Conservation (phyloP, 2,329 filamentous ascomycete species). For the Didymella pomorum region DNA sequence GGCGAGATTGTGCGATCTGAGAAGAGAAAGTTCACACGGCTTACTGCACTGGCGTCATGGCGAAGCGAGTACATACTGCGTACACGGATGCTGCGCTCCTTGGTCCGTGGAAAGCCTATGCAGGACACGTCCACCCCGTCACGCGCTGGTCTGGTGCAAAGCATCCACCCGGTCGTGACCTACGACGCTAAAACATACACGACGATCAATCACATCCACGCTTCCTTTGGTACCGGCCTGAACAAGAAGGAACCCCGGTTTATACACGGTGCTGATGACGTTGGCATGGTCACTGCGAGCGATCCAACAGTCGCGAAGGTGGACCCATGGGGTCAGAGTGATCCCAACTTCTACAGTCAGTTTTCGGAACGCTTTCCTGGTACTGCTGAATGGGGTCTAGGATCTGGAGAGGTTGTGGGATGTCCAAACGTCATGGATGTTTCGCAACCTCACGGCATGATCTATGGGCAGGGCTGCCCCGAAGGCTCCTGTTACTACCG, state of each 20-base stretch:
- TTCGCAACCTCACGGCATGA: conserved; percentile 82
- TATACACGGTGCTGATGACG: conserved; percentile 82
- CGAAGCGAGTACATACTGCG: conserved; percentile 92
- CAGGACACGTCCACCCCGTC: conserved; percentile 63
- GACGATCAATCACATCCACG: conserved; percentile 81
- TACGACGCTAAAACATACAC: conserved; percentile 86
- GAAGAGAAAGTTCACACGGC: conserved; percentile 78
- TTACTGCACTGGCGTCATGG: conserved; percentile 90
- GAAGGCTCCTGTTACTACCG: conserved; percentile 84
- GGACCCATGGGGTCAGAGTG: conserved; percentile 82
- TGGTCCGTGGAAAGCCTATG: conserved; percentile 80
- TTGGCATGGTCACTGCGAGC: conserved; percentile 79
- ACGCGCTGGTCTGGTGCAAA: conserved; percentile 66
- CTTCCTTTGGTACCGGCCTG: conserved; percentile 71
- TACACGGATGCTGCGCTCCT: conserved; percentile 81
- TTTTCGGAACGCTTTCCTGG: conserved; percentile 79
- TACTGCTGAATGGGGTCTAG: conserved; percentile 78
- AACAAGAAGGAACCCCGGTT: conserved; percentile 78
- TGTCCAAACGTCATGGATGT: conserved; percentile 89
- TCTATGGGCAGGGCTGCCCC: conserved; percentile 86
- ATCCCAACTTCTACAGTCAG: conserved; percentile 77
- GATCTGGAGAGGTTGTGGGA: conserved; percentile 76
- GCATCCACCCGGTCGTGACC: conserved; percentile 76
- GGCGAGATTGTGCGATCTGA: conserved; percentile 69
- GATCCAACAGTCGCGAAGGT: conserved; percentile 79